Evolutionary conservation across 805 yeast genomes (phyloP).

Genomic region (Kodamaea sagamina): DNA sequence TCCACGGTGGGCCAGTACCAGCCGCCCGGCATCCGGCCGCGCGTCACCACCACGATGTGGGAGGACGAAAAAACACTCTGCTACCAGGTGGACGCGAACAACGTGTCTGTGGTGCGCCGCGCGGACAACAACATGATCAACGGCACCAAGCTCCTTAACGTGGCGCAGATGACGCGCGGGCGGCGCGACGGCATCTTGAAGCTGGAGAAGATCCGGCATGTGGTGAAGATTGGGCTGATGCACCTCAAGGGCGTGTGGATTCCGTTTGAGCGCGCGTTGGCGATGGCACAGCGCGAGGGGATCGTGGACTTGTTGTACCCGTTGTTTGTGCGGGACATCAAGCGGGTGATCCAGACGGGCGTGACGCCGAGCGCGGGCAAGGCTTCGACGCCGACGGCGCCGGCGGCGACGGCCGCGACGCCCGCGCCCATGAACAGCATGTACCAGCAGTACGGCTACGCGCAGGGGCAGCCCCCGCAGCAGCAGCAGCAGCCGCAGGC

Average conservation of each 20-base stretch:
- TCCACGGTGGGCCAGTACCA: slow-evolving; percentile 45
- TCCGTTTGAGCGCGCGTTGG: slow-evolving; percentile 79
- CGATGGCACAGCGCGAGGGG: slow-evolving; percentile 79
- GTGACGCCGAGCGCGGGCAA: slow-evolving; percentile 29
- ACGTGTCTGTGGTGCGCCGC: slow-evolving; percentile 77
- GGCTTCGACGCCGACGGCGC: slow-evolving; percentile 12
- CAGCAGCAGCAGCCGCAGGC: slow-evolving; percentile 12
- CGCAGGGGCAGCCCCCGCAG: slow-evolving; percentile 9
- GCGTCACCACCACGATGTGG: slow-evolving; percentile 87
- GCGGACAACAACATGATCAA: slow-evolving; percentile 85
- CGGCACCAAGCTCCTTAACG: slow-evolving; percentile 80
- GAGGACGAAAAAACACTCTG: slow-evolving; percentile 84
- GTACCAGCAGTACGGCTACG: slow-evolving; percentile 4
- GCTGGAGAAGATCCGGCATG: slow-evolving; percentile 74
- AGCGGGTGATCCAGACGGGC: slow-evolving; percentile 50
- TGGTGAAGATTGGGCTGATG: slow-evolving; percentile 85
- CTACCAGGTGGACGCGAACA: slow-evolving; percentile 82
- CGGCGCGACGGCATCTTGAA: slow-evolving; percentile 82
- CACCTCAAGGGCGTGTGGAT: slow-evolving; percentile 90
- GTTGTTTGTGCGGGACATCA: slow-evolving; percentile 64
- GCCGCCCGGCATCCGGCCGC: slow-evolving; percentile 53
- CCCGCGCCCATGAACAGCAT: slow-evolving; percentile 12
- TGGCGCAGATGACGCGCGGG: slow-evolving; percentile 86
- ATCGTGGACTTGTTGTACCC: slow-evolving; percentile 39
- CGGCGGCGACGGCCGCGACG: slow-evolving; percentile 12